Conservation (phyloP, 495 filamentous ascomycete genomes). For the Penicilliopsis zonata region DNA sequence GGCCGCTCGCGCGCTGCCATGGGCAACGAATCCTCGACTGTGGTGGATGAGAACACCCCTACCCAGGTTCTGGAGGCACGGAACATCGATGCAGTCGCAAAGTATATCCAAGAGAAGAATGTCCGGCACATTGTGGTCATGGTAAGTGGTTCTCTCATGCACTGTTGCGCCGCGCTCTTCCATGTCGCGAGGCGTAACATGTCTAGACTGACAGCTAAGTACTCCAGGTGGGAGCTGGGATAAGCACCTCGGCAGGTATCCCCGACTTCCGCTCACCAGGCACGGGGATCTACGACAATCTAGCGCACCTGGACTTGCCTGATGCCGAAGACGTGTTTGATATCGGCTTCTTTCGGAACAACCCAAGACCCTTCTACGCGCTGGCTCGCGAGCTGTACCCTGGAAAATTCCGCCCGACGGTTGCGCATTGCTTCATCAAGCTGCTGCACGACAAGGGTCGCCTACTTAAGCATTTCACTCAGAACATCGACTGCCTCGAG, state of each 20-base stretch:
- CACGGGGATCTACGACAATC: conserved; percentile 67
- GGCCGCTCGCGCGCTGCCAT: conserved; percentile 31
- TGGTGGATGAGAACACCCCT: conserved; percentile 49
- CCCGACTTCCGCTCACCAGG: conserved; percentile 56
- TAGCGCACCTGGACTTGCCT: conserved; percentile 70
- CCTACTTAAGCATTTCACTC: conserved; percentile 80
- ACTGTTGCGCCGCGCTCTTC: conserved; percentile 1
- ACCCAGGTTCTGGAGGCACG: conserved; percentile 55
- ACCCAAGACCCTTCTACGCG: conserved; percentile 84
- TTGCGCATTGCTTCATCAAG: conserved; percentile 70
- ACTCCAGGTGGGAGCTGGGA: conserved; percentile 35
- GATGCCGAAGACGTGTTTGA: conserved; percentile 72
- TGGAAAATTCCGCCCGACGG: conserved; percentile 76
- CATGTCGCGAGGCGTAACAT: background rate
- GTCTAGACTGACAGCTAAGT: background rate
- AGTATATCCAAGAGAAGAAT: conserved; percentile 56
- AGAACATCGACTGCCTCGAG: conserved; percentile 96
- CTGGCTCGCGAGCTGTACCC: conserved; percentile 87
- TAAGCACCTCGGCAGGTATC: conserved; percentile 76
- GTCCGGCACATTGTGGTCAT: conserved; percentile 69
- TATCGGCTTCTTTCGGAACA: conserved; percentile 65
- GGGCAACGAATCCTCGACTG: conserved; percentile 57
- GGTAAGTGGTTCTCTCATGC: conserved; percentile 19
- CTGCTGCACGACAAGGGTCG: conserved; percentile 63
- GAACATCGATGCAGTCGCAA: conserved; percentile 58